Evolutionary conservation across 371 early-diverging fungal genomes (phyloP), one percentile per base, ranked within the genome.

Genomic region (Mucor sp.): DNA sequence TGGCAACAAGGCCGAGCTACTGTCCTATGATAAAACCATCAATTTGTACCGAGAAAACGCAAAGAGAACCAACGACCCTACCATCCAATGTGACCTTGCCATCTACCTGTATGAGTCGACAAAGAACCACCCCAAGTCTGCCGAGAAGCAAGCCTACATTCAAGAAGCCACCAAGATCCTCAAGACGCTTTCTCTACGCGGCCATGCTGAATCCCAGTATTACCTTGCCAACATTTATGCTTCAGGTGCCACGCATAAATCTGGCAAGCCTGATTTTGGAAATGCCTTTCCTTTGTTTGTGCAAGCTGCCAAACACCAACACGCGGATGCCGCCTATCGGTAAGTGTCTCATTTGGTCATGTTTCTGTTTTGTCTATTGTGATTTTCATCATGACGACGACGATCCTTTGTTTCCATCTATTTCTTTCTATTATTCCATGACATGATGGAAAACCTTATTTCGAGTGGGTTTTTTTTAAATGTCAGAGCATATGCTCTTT

Each of bases 81-180:
- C 84, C 27, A 82, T 91, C 25, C 93, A 91, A 72, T 86, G 92
- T 39, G 92, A 91, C 63, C 89, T 94, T 71, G 93, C 93, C 5
- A 86, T 85, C 19, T 90, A 85, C 56, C 79, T 91, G 73, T 85
- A 88, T 9, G 84, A 87, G 28, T 82, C 87, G 17, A 87, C 86
- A 47, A 85, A 86, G 37, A 72, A 81, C 3, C 41, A 37, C 21
- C 25, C 28, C 4, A 62, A 84, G 27, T 72, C 73, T 12, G 74
- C 78, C 35, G 77, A 81, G 27, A 78, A 75, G 4, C 69, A 79
- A 44, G 82, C 83, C 43, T 79, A 86, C 59, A 72, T 86, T 35
- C 72, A 68, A 30, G 90, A 90, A 68, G 89, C 87, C 27, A 75
- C 79, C 69, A 85, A 87, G 65, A 67, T 90, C n/a, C 55, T 87